These are phyloP conservation scores for Pythium sp. DNA, from an alignment of 352 stramenopile species.

Conservation along the genomic window DNA sequence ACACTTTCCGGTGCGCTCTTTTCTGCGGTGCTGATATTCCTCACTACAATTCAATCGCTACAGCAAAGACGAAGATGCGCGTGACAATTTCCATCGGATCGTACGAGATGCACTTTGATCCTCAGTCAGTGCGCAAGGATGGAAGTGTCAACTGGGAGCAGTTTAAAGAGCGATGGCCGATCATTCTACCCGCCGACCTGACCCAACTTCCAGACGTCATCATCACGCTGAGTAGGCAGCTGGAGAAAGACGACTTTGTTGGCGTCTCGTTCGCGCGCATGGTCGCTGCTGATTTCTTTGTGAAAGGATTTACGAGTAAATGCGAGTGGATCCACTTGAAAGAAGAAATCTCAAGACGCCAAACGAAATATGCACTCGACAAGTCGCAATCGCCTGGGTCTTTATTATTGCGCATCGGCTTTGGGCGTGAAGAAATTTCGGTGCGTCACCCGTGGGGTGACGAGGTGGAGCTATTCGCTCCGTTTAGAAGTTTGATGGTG, in stretches of 20 bases:
- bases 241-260: slow-evolving; percentile 59
- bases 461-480: slow-evolving; percentile 35
- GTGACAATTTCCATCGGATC: slow-evolving; percentile 47
- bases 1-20: slow-evolving; percentile 55
- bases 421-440: slow-evolving; percentile 66
- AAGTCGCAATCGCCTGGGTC: slow-evolving; percentile 46
- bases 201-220: slow-evolving; percentile 69
- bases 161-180: slow-evolving; percentile 41
- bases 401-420: slow-evolving; percentile 55
- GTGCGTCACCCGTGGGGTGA: slow-evolving; percentile 52
- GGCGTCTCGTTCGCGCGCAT: slow-evolving; percentile 58
- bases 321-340: slow-evolving; percentile 54
- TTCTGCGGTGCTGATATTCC: slow-evolving; percentile 63
- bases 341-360: slow-evolving; percentile 57
- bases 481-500: slow-evolving; percentile 47
- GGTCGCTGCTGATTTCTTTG: slow-evolving; percentile 34
- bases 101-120: slow-evolving; percentile 50
- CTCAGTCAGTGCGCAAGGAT: slow-evolving; percentile 43
- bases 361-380: slow-evolving; percentile 56
- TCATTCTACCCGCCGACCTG: slow-evolving; percentile 61
- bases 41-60: slow-evolving; percentile 13
- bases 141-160: slow-evolving; percentile 47
- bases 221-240: slow-evolving; percentile 55
- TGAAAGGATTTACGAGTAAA: slow-evolving; percentile 37
- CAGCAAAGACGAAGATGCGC: slow-evolving; percentile 32